phyloP scores from a whole-genome alignment of 2,329 filamentous ascomycete genomes.

The Pseudogymnoascus sp. region DNA sequence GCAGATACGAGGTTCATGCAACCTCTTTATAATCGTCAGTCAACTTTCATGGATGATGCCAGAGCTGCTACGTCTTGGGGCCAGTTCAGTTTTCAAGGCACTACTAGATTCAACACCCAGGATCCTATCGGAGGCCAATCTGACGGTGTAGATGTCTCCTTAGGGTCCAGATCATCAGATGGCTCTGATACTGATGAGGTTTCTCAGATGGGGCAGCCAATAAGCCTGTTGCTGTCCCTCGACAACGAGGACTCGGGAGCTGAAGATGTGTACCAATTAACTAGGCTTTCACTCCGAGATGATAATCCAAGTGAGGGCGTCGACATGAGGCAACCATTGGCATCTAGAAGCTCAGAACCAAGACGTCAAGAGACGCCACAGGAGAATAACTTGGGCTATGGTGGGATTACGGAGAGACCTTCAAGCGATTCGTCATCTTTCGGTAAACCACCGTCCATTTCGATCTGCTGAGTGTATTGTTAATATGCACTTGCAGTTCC shows the following conservation, averaged over 20 bases:
- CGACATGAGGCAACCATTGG: not conserved
- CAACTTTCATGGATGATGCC: not conserved
- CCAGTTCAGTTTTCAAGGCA: not conserved
- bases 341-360: not conserved
- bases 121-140: not conserved
- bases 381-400: slow-evolving; percentile 26
- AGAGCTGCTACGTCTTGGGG: not conserved
- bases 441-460: not conserved
- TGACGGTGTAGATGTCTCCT: not conserved
- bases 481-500: slow-evolving; percentile 18
- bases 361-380: not conserved
- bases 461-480: not conserved
- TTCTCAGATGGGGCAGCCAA: not conserved
- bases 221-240: not conserved
- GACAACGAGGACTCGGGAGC: not conserved
- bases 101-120: not conserved
- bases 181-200: not conserved
- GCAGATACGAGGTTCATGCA: not conserved
- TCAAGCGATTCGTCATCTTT: slow-evolving; percentile 13
- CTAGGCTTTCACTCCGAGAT: not conserved
- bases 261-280: not conserved
- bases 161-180: not conserved
- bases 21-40: not conserved
- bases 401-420: slow-evolving; percentile 23
- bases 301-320: not conserved